Evolutionary conservation across 257 asterid genomes (phyloP).

Genomic region (Nicotiana attenuata): DNA sequence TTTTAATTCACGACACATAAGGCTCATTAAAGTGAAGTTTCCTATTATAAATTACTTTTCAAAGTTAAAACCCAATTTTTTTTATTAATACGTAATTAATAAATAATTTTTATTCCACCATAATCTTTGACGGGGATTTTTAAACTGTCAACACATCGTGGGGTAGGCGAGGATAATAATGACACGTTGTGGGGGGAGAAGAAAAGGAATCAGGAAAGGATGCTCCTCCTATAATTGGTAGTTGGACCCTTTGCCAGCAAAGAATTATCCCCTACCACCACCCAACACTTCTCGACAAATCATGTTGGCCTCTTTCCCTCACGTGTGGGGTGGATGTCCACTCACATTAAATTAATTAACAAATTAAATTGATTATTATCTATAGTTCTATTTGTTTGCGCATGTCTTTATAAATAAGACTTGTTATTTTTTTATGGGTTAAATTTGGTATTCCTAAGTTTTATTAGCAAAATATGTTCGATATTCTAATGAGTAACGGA

Average conservation of each 20-base stretch:
- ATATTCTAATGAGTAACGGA: too few relatives aligned
- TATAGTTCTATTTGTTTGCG: neutral
- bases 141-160: neutral
- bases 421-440: neutral
- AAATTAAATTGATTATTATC: neutral
- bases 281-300: neutral
- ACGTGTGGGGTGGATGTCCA: slow-evolving; percentile 8
- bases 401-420: neutral
- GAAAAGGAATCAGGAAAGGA: neutral
- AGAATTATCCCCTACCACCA: neutral
- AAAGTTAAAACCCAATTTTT: too few relatives aligned
- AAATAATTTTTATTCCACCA: too few relatives aligned
- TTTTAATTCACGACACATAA: too few relatives aligned
- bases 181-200: slow-evolving; percentile 10
- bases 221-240: neutral
- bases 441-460: neutral
- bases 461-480: too few relatives aligned
- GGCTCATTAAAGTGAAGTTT: too few relatives aligned
- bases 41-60: too few relatives aligned
- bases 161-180: slow-evolving; percentile 15
- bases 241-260: slow-evolving; percentile 7
- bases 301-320: slow-evolving; percentile 3
- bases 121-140: neutral
- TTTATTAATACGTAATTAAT: too few relatives aligned
- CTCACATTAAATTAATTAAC: neutral